These are phyloP conservation scores for Grigorovia humatica DNA, from an alignment of 805 yeast genomes.

Conservation along the genomic window DNA sequence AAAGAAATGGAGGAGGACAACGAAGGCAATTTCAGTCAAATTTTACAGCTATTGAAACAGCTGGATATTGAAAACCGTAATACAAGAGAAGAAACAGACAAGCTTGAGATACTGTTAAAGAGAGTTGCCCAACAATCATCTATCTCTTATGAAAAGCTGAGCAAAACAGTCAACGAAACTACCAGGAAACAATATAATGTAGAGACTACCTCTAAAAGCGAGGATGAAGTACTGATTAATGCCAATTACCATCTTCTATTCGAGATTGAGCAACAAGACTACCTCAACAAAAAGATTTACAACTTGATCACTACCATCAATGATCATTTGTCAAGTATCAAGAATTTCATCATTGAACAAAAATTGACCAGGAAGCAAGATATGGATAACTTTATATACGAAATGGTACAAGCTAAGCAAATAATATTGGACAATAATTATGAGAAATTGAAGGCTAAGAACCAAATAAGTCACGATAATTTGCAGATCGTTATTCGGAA, in stretches of 20 bases:
- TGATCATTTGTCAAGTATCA: slow-evolving; percentile 22
- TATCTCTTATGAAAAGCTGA: slow-evolving; percentile 17
- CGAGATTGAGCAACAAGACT: slow-evolving; percentile 24
- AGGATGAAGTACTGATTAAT: slow-evolving; percentile 12
- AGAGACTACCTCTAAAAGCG: slow-evolving; percentile 5
- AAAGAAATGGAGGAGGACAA: slow-evolving; percentile 1
- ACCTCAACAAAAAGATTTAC: slow-evolving; percentile 18
- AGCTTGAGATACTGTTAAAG: slow-evolving; percentile 15
- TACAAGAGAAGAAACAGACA: slow-evolving; percentile 22
- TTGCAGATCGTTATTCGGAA: slow-evolving; percentile 9
- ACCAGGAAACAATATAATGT: slow-evolving; percentile 7
- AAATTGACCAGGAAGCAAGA: slow-evolving; percentile 15
- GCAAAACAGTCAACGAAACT: slow-evolving; percentile 7
- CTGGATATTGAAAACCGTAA: slow-evolving; percentile 18
- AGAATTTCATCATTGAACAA: slow-evolving; percentile 22
- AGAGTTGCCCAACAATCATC: slow-evolving; percentile 24
- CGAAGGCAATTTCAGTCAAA: slow-evolving; percentile 22
- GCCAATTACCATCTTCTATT: slow-evolving; percentile 22
- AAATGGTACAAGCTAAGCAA: slow-evolving; percentile 13
- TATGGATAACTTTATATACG: slow-evolving; percentile 14
- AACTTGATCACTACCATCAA: slow-evolving; percentile 18
- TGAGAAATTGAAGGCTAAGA: slow-evolving; percentile 5
- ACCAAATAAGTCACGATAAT: slow-evolving; percentile 8
- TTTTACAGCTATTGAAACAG: slow-evolving; percentile 18
- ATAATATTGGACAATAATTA: slow-evolving; percentile 8